Base-by-base conservation (phyloP, 2,329 filamentous ascomycete genomes). In the Colletotrichum euphorbiae region DNA sequence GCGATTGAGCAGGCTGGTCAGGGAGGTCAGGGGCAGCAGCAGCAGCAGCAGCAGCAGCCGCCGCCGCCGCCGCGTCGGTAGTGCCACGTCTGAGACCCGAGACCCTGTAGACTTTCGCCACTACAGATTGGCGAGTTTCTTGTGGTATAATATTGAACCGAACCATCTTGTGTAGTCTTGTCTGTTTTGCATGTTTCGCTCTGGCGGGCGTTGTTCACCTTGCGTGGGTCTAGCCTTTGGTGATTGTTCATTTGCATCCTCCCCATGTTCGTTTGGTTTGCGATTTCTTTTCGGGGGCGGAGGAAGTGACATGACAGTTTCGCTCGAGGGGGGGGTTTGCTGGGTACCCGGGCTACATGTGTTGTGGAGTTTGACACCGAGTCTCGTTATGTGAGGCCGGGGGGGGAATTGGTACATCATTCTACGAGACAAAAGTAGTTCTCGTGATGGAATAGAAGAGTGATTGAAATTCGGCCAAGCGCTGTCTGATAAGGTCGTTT, bases 1-100 rank as follows among this genome's bases (percentile, higher is more conserved):
- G 87, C 84, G 33, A 89, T 89, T 72, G 84, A 85, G 75, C 80
- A 81, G 60, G 81, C 80, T 3, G 80, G 72, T 45, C 74, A 66
- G n/a, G 42, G 62, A 13, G 28, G 48, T 19, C 51, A 64, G 21
- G 36, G 52, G 31, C 65, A 52, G 28, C 28, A 28, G 28, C 28
- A 28, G 24, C 24, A 28, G 28, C 28, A 28, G 28, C 28, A 28
- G 28, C 65, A 52, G 28, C 28, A 28, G 28, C 28, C 4, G 24
- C 24, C 7, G 28, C 28, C 7, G 28, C 28, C 7, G 28, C 6
- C 6, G 46, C 46, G 61, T 19, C 40, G 46, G 62, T 43, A 67
- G 60, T 62, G 5, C 28, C 28, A 28, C 36, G 6, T 54, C n/a
- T 28, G 28, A 28, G 28, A 28, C 6, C 28, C 7, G 28, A 24